A percentile compares a stretch with the other conserved stretches of the same genome.
These are phyloP conservation scores for Kappamyces sp. DNA, from an alignment of 192 early-diverging fungal genomes.

Conservation along the genomic window DNA sequence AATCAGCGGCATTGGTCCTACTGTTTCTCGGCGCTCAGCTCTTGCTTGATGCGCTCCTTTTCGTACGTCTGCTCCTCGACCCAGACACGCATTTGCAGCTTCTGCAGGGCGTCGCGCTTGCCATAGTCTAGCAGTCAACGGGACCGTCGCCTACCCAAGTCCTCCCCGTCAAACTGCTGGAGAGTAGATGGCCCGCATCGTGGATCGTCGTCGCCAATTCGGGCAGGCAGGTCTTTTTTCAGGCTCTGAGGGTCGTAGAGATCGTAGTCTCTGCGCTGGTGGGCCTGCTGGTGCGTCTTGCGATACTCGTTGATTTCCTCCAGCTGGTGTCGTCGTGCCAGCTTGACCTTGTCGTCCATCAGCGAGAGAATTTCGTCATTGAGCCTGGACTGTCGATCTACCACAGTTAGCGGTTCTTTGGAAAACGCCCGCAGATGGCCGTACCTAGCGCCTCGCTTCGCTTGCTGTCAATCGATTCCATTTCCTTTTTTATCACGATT, in stretches of 20 bases:
- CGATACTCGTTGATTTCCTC: conserved; percentile 42
- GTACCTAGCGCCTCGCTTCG: conserved; percentile 41
- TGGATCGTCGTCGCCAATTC: conserved; percentile 36
- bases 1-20: conserved; percentile 3
- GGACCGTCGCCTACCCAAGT: conserved; percentile 22
- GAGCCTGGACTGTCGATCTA: conserved; percentile 18
- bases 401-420: conserved; percentile 6
- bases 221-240: conserved; percentile 42
- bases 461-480: conserved; percentile 34
- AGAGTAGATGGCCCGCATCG: conserved; percentile 35
- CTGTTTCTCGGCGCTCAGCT: conserved; percentile 36
- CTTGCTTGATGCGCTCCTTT: conserved; percentile 27
- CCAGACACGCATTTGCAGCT: conserved; percentile 50
- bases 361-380: conserved; percentile 42
- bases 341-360: conserved; percentile 38
- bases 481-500: conserved; percentile 46
- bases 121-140: no score
- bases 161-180: conserved; percentile 55
- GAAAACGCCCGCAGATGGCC: conserved; percentile 9
- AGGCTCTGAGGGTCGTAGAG: conserved; percentile 47
- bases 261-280: conserved; percentile 50
- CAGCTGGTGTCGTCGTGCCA: conserved; percentile 21
- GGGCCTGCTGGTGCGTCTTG: conserved; percentile 30
- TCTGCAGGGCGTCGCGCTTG: conserved; percentile 30
- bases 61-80: conserved; percentile 38